phyloP scores from a whole-genome alignment of 2,329 filamentous ascomycete genomes.

The Fusarium napiforme region DNA sequence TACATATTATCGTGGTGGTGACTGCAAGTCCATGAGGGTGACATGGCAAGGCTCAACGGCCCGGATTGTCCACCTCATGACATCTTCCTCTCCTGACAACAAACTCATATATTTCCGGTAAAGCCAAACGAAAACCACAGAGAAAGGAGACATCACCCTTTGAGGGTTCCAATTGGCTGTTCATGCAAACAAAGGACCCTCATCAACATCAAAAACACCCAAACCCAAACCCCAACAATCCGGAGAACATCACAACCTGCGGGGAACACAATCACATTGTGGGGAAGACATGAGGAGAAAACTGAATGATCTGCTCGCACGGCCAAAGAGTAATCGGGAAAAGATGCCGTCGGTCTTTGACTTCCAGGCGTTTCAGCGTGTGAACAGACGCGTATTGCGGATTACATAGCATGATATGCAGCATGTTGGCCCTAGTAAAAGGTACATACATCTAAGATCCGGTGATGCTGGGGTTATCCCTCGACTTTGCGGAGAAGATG shows the following conservation, averaged over 20 bases:
- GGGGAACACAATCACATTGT: slow-evolving; percentile 6
- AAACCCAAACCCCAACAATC: neutral
- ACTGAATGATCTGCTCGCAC: slow-evolving; percentile 1
- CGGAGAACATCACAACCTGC: neutral
- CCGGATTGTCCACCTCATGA: slow-evolving; percentile 11
- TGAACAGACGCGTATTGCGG: neutral
- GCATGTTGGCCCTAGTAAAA: neutral
- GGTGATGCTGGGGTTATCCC: neutral
- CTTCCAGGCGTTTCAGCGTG: slow-evolving; percentile 8
- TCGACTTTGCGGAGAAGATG: slow-evolving; percentile 12
- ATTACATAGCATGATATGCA: slow-evolving; percentile 3
- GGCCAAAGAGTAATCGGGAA: neutral
- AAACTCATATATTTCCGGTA: slow-evolving; percentile 2
- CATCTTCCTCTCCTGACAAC: slow-evolving; percentile 11
- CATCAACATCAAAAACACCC: neutral
- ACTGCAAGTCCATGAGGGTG: neutral
- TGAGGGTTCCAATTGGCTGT: neutral
- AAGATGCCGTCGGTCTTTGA: slow-evolving; percentile 13
- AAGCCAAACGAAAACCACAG: neutral
- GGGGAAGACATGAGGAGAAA: slow-evolving; percentile 3
- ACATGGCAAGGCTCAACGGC: slow-evolving; percentile 6
- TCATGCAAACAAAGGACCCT: neutral
- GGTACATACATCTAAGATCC: slow-evolving; percentile 12
- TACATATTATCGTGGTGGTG: slow-evolving; percentile 1
- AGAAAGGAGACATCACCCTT: neutral